These are phyloP conservation scores for Aureobasidium sp. DNA, from an alignment of 2,329 filamentous ascomycete species.

Conservation along the genomic window DNA sequence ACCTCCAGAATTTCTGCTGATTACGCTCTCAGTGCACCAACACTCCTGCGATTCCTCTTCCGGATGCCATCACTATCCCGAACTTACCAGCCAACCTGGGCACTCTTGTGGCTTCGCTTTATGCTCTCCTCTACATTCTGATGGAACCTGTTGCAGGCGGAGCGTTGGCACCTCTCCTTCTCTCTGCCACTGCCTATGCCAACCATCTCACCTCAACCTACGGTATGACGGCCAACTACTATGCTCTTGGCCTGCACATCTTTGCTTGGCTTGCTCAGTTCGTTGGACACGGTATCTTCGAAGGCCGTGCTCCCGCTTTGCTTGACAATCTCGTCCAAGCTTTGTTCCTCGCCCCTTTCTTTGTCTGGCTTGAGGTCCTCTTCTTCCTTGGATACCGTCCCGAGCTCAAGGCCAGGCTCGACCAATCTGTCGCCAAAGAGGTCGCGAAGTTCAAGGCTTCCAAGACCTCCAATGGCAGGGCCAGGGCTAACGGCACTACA, in stretches of 20 bases:
- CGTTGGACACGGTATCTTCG: constrained; percentile 81
- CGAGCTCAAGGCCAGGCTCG: constrained; percentile 74
- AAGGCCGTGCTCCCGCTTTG: constrained; percentile 79
- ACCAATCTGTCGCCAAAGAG: constrained; percentile 67
- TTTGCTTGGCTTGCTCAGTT: constrained; percentile 85
- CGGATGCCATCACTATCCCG: constrained; percentile 46
- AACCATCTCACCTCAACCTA: constrained; percentile 67
- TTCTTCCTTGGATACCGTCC: constrained; percentile 87
- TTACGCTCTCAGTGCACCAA: constrained; percentile 46
- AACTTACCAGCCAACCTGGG: constrained; percentile 55
- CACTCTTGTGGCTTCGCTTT: constrained; percentile 53
- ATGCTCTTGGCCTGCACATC: constrained; percentile 62
- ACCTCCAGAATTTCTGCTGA: constrained; percentile 3
- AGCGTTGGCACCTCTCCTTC: constrained; percentile 65
- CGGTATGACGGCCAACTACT: constrained; percentile 53
- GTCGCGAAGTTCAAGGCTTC: constrained; percentile 64
- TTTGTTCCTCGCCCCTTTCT: constrained; percentile 86
- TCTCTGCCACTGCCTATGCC: constrained; percentile 64
- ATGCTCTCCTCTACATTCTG: constrained; percentile 75
- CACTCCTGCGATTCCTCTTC: constrained; percentile 47
- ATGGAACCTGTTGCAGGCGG: constrained; percentile 90
- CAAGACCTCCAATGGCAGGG: constrained; percentile 31
- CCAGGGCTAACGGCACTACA: constrained; percentile 21
- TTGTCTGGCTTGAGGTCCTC: constrained; percentile 91
- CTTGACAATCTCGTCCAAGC: constrained; percentile 90